Conservation (phyloP, 2,329 filamentous ascomycete genomes). For the Aureobasidium vineae region DNA sequence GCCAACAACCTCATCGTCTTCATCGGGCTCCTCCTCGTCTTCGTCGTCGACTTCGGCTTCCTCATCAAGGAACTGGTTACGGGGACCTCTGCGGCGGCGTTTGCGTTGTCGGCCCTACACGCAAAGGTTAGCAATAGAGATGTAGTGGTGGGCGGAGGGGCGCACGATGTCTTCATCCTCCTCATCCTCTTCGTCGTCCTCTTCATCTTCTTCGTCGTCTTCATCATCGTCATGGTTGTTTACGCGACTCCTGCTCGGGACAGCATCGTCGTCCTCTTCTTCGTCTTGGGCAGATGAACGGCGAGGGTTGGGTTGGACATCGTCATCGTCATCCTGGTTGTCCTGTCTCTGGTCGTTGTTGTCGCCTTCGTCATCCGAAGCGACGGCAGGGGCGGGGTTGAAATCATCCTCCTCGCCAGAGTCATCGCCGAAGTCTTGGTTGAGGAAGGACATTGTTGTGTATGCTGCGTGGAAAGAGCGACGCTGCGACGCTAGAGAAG, state of each 20-base stretch:
- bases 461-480: conserved; percentile 11
- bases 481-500: conserved; percentile 20
- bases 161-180: conserved; percentile 38
- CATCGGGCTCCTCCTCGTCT: conserved; percentile 82
- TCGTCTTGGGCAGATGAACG: conserved; percentile 30
- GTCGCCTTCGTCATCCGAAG: conserved; percentile 66
- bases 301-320: conserved; percentile 30
- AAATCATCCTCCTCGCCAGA: conserved; percentile 77
- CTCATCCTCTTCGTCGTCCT: conserved; percentile 57
- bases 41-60: conserved; percentile 97
- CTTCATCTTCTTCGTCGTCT: conserved; percentile 58
- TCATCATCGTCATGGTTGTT: conserved; percentile 63
- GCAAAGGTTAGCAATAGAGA: conserved; percentile 3
- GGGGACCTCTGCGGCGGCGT: conserved; percentile 67
- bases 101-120: conserved; percentile 70
- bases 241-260: conserved; percentile 40
- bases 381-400: conserved; percentile 73
- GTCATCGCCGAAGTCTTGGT: conserved; percentile 49
- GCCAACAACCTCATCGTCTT: conserved; percentile 82
- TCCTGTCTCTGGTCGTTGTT: conserved; percentile 39
- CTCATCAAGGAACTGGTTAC: conserved; percentile 91
- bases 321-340: conserved; percentile 39
- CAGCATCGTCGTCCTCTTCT: conserved; percentile 49
- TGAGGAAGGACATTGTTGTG: conserved; percentile 43
- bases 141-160: conserved; percentile 30